Percentiles rank a stretch among this genome's conserved stretches.
Conservation (phyloP, 2,329 filamentous ascomycete species). For the Epicoccum sorghinum region DNA sequence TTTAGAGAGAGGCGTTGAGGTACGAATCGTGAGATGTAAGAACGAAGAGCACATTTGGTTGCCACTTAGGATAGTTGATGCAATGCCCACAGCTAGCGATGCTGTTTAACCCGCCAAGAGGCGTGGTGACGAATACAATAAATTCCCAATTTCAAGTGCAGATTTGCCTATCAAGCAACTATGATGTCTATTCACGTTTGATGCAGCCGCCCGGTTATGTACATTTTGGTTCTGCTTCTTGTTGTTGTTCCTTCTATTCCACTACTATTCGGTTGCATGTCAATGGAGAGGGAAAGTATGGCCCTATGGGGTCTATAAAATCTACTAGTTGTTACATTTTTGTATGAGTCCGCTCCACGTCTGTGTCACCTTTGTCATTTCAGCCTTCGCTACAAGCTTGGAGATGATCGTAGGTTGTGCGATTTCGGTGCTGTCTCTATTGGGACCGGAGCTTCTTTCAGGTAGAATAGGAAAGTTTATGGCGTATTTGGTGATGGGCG, state of each 20-base stretch:
- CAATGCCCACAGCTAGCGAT: conserved; percentile 1
- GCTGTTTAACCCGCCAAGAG: conserved; percentile 12
- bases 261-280: no score
- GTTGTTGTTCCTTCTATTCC: no score
- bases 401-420: background rate
- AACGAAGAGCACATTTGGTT: conserved; percentile 1
- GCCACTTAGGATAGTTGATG: conserved; percentile 19
- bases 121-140: conserved; percentile 17
- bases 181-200: background rate
- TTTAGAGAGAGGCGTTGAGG: conserved; percentile 8
- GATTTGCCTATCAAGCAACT: background rate
- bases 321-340: no score
- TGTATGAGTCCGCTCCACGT: no score
- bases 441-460: background rate
- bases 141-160: background rate
- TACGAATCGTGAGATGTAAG: conserved; percentile 2
- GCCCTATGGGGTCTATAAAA: no score
- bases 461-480: conserved; percentile 4
- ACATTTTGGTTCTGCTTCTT: no score
- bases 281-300: no score
- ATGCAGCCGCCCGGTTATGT: background rate
- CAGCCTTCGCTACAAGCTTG: no score
- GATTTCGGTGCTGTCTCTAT: background rate
- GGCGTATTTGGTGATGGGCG: background rate
- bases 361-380: no score